phyloP scores from a whole-genome alignment of 306 rosid species.

The Castanopsis chinensis region DNA sequence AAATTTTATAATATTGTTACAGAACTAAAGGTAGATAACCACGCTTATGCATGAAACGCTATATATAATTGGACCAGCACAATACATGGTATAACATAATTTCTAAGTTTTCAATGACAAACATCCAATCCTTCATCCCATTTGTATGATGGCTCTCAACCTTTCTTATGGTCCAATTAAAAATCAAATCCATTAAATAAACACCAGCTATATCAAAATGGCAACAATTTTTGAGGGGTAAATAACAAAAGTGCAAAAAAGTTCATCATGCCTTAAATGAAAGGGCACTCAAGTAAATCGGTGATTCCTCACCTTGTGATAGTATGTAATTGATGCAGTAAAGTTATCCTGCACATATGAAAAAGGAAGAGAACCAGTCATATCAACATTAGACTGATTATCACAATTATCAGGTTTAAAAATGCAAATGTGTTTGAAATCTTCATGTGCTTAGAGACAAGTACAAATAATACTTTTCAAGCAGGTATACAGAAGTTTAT shows the following conservation, averaged over 20 bases:
- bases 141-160: neutral
- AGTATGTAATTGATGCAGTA: conserved; percentile 65
- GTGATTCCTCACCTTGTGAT: conserved; percentile 72
- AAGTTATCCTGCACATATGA: conserved; percentile 66
- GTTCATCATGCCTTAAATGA: neutral
- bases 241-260: neutral
- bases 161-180: neutral
- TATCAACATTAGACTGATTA: conserved; percentile 13
- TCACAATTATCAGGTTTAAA: neutral
- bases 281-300: neutral
- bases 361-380: conserved; percentile 11
- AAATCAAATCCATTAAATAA: neutral
- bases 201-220: neutral
- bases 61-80: neutral
- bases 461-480: no score
- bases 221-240: neutral
- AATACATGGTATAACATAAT: neutral
- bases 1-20: neutral
- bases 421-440: neutral
- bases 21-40: neutral
- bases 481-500: neutral
- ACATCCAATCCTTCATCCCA: neutral
- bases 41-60: neutral
- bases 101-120: neutral
- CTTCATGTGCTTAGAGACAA: neutral